Conservation (phyloP, 1,284 basidiomycete genomes). For the Microbotryum lychnidis-dioicae region DNA sequence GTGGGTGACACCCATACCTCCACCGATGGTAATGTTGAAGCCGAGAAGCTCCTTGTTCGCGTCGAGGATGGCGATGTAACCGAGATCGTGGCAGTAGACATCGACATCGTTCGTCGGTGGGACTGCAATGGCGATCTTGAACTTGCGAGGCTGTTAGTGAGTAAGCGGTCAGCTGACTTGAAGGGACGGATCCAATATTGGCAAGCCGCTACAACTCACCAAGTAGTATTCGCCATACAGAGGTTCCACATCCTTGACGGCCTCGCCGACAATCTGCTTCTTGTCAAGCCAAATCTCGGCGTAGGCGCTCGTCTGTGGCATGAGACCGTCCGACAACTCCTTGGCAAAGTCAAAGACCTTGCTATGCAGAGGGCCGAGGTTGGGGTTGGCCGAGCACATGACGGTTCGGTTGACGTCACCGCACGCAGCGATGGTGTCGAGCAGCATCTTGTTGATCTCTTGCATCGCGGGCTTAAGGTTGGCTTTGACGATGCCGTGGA, state of each 20-base stretch:
- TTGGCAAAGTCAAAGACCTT: slow-evolving; percentile 83
- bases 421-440: slow-evolving; percentile 96
- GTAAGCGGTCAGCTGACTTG: background rate
- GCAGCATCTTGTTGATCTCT: slow-evolving; percentile 80
- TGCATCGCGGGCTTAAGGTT: slow-evolving; percentile 95
- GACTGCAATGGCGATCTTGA: slow-evolving; percentile 94
- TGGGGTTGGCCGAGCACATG: slow-evolving; percentile 84
- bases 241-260: slow-evolving; percentile 87
- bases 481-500: slow-evolving; percentile 95
- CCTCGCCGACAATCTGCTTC: slow-evolving; percentile 84
- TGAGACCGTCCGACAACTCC: slow-evolving; percentile 72
- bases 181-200: background rate
- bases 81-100: slow-evolving; percentile 61
- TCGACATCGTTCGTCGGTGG: slow-evolving; percentile 97
- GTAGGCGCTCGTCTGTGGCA: slow-evolving; percentile 88
- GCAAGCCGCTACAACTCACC: slow-evolving; percentile 60
- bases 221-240: slow-evolving; percentile 96
- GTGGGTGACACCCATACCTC: slow-evolving; percentile 99
- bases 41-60: slow-evolving; percentile 38
- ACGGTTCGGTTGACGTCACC: slow-evolving; percentile 89
- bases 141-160: slow-evolving; percentile 49
- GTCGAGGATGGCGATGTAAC: slow-evolving; percentile 79
- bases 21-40: slow-evolving; percentile 50
- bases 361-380: slow-evolving; percentile 71
- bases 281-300: slow-evolving; percentile 99